Conservation (phyloP, 352 stramenopile genomes). For the Phytopythium kandeliae region DNA sequence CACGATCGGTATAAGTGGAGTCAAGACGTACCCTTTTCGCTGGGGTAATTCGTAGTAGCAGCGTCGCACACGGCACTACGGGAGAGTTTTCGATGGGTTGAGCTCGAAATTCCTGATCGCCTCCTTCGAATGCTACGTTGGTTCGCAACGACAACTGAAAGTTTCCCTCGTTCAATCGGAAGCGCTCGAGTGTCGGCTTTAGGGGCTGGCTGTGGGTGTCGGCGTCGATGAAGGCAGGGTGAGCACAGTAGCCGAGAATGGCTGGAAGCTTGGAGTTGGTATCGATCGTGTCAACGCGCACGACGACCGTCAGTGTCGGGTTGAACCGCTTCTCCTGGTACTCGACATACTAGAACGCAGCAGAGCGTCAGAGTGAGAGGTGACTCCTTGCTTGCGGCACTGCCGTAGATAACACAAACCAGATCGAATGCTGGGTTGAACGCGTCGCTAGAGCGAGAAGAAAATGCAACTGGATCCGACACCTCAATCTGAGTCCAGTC, state of each 20-base stretch:
- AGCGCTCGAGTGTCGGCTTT: conserved; percentile 43
- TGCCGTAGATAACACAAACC: conserved; percentile 18
- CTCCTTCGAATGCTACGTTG: conserved; percentile 29
- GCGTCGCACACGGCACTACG: conserved; percentile 68
- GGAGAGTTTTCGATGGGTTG: conserved; percentile 30
- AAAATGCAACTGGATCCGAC: conserved; percentile 23
- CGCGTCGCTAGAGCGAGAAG: conserved; percentile 13
- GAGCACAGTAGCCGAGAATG: conserved; percentile 69
- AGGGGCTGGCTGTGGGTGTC: conserved; percentile 47
- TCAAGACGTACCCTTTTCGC: conserved; percentile 32
- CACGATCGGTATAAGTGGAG: neutral
- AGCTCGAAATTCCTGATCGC: conserved; percentile 23
- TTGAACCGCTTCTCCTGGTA: conserved; percentile 75
- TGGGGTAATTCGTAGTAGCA: conserved; percentile 61
- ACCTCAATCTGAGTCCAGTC: conserved; percentile 34
- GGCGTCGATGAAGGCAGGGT: conserved; percentile 70
- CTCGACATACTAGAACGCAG: conserved; percentile 43
- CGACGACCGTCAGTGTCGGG: conserved; percentile 73
- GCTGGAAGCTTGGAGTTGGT: conserved; percentile 31
- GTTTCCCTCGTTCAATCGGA: conserved; percentile 52
- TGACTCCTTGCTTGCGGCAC: neutral
- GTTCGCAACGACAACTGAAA: conserved; percentile 79
- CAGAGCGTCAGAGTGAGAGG: conserved; percentile 6
- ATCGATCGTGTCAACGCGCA: conserved; percentile 84
- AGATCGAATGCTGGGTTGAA: conserved; percentile 46